Conservation (phyloP, 495 filamentous ascomycete genomes). For the Aspergillus mulundensis region DNA sequence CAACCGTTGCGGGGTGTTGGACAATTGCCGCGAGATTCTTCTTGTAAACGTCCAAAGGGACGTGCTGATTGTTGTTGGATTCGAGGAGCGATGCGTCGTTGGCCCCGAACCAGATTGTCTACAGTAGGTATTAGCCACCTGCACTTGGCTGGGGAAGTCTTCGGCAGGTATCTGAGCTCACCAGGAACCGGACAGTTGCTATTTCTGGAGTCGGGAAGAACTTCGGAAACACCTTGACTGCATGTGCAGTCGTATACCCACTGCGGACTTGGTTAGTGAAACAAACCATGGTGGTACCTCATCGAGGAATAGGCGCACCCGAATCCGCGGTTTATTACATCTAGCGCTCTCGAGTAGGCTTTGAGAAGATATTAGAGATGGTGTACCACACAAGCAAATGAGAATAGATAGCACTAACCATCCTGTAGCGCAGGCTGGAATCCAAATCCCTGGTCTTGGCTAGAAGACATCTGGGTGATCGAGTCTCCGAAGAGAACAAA, state of each 20-base stretch:
- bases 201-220: slow-evolving; percentile 54
- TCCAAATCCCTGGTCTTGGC: slow-evolving; percentile 59
- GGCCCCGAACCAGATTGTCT: slow-evolving; percentile 82
- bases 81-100: slow-evolving; percentile 73
- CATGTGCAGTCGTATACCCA: slow-evolving; percentile 66
- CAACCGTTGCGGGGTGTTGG: slow-evolving; percentile 59
- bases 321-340: slow-evolving; percentile 65
- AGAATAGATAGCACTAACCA: slow-evolving; percentile 41
- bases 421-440: slow-evolving; percentile 69
- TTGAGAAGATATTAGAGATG: background rate
- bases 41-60: slow-evolving; percentile 69
- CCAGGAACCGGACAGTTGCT: slow-evolving; percentile 62
- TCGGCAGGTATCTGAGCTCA: slow-evolving; percentile 24
- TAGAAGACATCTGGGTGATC: slow-evolving; percentile 61
- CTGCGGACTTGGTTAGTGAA: slow-evolving; percentile 27
- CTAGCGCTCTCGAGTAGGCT: slow-evolving; percentile 63
- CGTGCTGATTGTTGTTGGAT: slow-evolving; percentile 55
- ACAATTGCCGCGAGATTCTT: slow-evolving; percentile 66
- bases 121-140: background rate
- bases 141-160: no score
- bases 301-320: slow-evolving; percentile 35
- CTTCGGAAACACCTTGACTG: slow-evolving; percentile 52
- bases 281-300: background rate
- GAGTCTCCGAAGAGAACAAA: slow-evolving; percentile 82
- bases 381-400: background rate